These are phyloP conservation scores for Lagenaria siceraria DNA, from an alignment of 306 rosid species.

Conservation along the genomic window DNA sequence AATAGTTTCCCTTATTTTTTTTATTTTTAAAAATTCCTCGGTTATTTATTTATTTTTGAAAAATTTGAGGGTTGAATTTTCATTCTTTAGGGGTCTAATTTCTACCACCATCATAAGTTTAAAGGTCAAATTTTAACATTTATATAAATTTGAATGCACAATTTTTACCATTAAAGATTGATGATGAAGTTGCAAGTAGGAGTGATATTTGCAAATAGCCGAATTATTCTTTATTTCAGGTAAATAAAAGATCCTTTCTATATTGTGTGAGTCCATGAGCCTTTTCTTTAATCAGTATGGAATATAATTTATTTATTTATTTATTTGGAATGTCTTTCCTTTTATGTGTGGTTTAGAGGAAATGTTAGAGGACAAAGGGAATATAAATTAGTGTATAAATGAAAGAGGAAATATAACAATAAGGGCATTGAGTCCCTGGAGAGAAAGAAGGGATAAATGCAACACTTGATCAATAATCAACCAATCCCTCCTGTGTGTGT, in stretches of 20 bases:
- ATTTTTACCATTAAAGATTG: too few relatives aligned
- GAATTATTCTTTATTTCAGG: too few relatives aligned
- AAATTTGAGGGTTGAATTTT: too few relatives aligned
- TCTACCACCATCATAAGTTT: too few relatives aligned
- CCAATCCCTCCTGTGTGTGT: neutral
- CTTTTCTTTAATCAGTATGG: neutral
- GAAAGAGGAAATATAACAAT: conserved; percentile 13
- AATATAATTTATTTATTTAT: neutral
- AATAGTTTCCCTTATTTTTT: too few relatives aligned
- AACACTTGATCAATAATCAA: neutral
- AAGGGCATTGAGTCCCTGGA: conserved; percentile 6
- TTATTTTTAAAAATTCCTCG: too few relatives aligned
- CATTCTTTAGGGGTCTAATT: too few relatives aligned
- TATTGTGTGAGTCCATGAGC: neutral
- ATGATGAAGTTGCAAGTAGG: too few relatives aligned
- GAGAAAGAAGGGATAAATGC: conserved; percentile 6
- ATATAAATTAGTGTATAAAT: conserved; percentile 9
- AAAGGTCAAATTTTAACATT: too few relatives aligned
- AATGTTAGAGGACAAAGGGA: conserved; percentile 8
- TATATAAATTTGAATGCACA: too few relatives aligned
- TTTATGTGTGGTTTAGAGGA: conserved; percentile 13
- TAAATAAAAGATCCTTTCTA: neutral
- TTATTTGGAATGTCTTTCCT: neutral
- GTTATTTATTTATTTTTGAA: too few relatives aligned
- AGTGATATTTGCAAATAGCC: too few relatives aligned